A percentile compares a stretch with the other conserved stretches of the same genome.
Evolutionary conservation across 108 stramenopile genomes (phyloP).

Genomic region (Nitzschia sp.): DNA sequence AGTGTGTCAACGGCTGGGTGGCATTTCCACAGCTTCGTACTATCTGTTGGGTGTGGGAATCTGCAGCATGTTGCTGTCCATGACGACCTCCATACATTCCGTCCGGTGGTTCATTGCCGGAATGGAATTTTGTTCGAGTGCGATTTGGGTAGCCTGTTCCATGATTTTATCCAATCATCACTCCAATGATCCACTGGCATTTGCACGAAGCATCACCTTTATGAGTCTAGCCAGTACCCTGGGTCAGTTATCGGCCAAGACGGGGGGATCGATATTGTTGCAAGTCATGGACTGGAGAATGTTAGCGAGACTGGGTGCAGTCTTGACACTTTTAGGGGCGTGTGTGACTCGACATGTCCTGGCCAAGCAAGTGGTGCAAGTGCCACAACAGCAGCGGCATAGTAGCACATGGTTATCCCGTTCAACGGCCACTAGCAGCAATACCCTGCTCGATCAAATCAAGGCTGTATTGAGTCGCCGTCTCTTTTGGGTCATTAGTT

Average conservation of each 20-base stretch:
- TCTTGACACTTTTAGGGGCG: slow-evolving; percentile 26
- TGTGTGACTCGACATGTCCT: background rate
- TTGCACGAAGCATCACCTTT: slow-evolving; percentile 29
- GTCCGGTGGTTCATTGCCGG: slow-evolving; percentile 24
- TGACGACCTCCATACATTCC: slow-evolving; percentile 10
- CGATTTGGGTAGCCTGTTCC: slow-evolving; percentile 35
- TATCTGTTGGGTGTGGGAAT: slow-evolving; percentile 10
- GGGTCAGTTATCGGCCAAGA: slow-evolving; percentile 34
- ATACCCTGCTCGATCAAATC: slow-evolving; percentile 1
- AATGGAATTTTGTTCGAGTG: slow-evolving; percentile 39
- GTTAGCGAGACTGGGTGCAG: slow-evolving; percentile 20
- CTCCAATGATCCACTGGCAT: slow-evolving; percentile 5
- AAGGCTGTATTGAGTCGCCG: slow-evolving; percentile 23
- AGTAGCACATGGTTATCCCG: background rate
- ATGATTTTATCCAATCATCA: slow-evolving; percentile 26
- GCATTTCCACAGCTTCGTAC: slow-evolving; percentile 5
- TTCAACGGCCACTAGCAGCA: background rate
- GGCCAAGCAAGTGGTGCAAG: background rate
- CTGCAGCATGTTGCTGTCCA: slow-evolving; percentile 10
- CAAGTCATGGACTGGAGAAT: slow-evolving; percentile 22
- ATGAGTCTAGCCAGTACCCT: slow-evolving; percentile 35
- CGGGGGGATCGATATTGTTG: slow-evolving; percentile 24
- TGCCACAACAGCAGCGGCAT: background rate
- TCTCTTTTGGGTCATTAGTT: slow-evolving; percentile 44
- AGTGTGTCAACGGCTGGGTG: slow-evolving; percentile 45